Conservation (phyloP, 192 early-diverging fungal species). For the Kappamyces sp. region DNA sequence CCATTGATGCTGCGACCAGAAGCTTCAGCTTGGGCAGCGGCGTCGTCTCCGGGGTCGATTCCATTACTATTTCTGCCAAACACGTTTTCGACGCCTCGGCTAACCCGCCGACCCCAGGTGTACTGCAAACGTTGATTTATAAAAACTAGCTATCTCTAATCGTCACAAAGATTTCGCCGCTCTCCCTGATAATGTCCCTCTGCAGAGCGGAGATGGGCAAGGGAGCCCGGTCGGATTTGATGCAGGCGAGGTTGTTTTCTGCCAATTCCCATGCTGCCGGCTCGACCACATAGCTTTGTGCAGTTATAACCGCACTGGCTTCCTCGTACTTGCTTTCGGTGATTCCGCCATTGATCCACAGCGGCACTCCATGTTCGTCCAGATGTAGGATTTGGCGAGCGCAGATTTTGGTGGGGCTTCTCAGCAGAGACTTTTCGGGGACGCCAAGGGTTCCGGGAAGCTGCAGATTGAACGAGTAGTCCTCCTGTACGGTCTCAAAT, state of each 20-base stretch:
- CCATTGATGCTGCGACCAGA: background rate
- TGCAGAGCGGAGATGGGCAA: too few relatives aligned
- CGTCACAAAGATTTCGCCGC: too few relatives aligned
- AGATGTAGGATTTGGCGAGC: background rate
- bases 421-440: background rate
- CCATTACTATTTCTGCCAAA: too few relatives aligned
- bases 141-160: too few relatives aligned
- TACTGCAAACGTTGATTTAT: too few relatives aligned
- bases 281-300: background rate
- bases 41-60: background rate
- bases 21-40: constrained; percentile 7
- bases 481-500: constrained; percentile 44
- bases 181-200: too few relatives aligned
- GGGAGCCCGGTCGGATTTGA: constrained; percentile 5
- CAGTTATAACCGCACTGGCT: background rate
- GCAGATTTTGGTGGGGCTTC: constrained; percentile 1
- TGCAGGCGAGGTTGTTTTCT: constrained; percentile 2
- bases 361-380: constrained; percentile 5
- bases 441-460: constrained; percentile 1
- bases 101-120: too few relatives aligned
- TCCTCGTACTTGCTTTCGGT: constrained; percentile 2
- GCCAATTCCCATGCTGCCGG: background rate
- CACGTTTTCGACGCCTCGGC: too few relatives aligned
- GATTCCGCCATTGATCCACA: constrained; percentile 16
- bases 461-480: constrained; percentile 9